Percentiles rank a stretch among this genome's conserved stretches.
These are phyloP conservation scores for Lolium perenne DNA, from an alignment of 176 grass and related monocot genomes.

Conservation along the genomic window DNA sequence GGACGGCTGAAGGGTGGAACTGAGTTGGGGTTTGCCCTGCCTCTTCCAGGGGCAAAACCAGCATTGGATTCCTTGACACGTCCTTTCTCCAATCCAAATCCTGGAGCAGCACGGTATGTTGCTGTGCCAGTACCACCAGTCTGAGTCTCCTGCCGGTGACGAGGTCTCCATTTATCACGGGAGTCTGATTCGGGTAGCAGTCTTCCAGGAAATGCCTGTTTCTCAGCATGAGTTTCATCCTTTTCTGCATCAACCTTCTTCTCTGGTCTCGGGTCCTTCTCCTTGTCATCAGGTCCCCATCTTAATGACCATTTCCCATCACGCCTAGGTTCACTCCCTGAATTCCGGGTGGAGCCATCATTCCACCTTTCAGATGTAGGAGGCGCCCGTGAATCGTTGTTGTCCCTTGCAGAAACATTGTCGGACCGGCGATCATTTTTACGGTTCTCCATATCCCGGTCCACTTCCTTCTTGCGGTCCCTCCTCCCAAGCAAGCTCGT, in stretches of 20 bases:
- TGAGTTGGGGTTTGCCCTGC: slow-evolving; percentile 65
- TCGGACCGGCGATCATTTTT: slow-evolving; percentile 74
- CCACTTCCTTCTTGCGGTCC: slow-evolving; percentile 80
- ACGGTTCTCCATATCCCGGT: slow-evolving; percentile 71
- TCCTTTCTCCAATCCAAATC: slow-evolving; percentile 86
- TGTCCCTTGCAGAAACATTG: slow-evolving; percentile 70
- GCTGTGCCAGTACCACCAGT: slow-evolving; percentile 46
- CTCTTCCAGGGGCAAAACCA: slow-evolving; percentile 92
- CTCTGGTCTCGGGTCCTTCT: slow-evolving; percentile 73
- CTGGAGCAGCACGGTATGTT: slow-evolving; percentile 78
- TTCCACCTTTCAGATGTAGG: slow-evolving; percentile 64
- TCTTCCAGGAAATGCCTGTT: slow-evolving; percentile 66
- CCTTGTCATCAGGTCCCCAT: slow-evolving; percentile 97
- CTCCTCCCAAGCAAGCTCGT: slow-evolving; percentile 80
- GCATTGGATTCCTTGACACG: slow-evolving; percentile 63
- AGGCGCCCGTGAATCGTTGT: slow-evolving; percentile 50
- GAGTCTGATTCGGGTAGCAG: slow-evolving; percentile 78
- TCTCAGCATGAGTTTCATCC: slow-evolving; percentile 70
- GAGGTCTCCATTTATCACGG: slow-evolving; percentile 98
- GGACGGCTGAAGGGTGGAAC: slow-evolving; percentile 47
- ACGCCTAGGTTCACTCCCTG: slow-evolving; percentile 62
- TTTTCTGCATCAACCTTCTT: slow-evolving; percentile 75
- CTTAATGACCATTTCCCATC: slow-evolving; percentile 95
- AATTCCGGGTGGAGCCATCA: slow-evolving; percentile 58
- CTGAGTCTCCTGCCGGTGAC: slow-evolving; percentile 84